Evolutionary conservation across 164 flowering plant genomes (phyloP).

Genomic region (Berberis vulgaris): DNA sequence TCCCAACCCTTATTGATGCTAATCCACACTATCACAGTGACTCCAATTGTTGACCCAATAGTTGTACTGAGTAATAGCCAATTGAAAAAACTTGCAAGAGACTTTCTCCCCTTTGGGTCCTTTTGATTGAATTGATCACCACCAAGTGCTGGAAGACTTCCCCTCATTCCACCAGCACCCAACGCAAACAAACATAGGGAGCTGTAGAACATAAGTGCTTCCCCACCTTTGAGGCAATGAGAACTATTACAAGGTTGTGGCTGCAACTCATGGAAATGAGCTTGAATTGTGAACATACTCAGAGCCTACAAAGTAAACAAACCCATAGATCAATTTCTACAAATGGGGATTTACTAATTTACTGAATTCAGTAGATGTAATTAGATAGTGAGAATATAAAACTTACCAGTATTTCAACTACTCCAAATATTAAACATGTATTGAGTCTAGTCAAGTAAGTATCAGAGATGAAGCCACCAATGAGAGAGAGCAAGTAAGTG

Average conservation of each 20-base stretch:
- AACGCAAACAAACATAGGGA: constrained; percentile 26
- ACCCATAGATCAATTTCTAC: neutral
- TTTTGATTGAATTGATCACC: constrained; percentile 54
- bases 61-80: constrained; percentile 36
- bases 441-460: constrained; percentile 36
- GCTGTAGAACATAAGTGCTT: constrained; percentile 20
- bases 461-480: constrained; percentile 64
- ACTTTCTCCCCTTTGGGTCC: constrained; percentile 37
- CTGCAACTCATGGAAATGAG: constrained; percentile 18
- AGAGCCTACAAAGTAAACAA: constrained; percentile 25
- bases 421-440: constrained; percentile 39
- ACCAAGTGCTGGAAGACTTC: constrained; percentile 47
- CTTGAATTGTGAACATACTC: constrained; percentile 29
- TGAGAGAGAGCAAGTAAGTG: constrained; percentile 40
- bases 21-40: constrained; percentile 43
- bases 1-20: constrained; percentile 38
- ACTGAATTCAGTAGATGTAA: too few species aligned
- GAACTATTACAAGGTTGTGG: constrained; percentile 16
- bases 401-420: constrained; percentile 38
- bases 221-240: constrained; percentile 18
- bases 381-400: neutral
- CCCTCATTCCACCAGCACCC: constrained; percentile 32
- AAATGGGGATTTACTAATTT: too few species aligned
- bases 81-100: constrained; percentile 44
- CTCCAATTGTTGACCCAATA: constrained; percentile 42